Evolutionary conservation across 2,329 filamentous ascomycete genomes (phyloP).

Genomic region (Xylaria sp.): DNA sequence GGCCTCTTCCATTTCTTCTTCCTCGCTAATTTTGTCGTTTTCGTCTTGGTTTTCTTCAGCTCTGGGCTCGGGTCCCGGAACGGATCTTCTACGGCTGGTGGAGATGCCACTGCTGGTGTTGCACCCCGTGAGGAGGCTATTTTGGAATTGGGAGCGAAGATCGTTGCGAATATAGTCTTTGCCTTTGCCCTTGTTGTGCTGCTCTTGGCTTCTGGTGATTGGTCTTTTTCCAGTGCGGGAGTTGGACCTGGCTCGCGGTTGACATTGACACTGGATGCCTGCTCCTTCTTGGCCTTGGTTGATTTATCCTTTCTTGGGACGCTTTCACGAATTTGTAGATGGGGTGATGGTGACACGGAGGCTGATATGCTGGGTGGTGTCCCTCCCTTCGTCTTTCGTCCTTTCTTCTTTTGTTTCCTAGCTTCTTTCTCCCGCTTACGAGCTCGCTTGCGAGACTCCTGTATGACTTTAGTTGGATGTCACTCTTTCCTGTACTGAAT

Average conservation of each 20-base stretch:
- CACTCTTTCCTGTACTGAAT: neutral
- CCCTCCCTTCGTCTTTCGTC: neutral
- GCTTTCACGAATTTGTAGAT: neutral
- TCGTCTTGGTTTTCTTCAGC: neutral
- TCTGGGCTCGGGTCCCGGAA: constrained; percentile 25
- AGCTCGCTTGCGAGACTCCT: constrained; percentile 32
- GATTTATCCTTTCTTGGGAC: neutral
- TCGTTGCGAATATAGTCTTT: constrained; percentile 11
- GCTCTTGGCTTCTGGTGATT: neutral
- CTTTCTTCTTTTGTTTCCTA: constrained; percentile 10
- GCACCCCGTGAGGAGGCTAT: neutral
- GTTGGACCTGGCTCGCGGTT: neutral
- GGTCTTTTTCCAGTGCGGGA: neutral
- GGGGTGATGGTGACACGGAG: neutral
- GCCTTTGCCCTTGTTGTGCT: neutral
- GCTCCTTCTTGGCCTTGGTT: neutral
- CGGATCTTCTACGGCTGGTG: constrained; percentile 1
- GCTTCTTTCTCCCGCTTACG: constrained; percentile 11
- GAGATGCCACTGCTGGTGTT: neutral
- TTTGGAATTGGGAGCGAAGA: neutral
- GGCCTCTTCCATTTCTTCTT: constrained; percentile 13
- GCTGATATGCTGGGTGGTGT: neutral
- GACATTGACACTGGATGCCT: neutral
- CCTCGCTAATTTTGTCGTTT: constrained; percentile 2
- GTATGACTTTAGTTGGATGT: neutral